These are phyloP conservation scores for Aquilaria malaccensis DNA, from an alignment of 345 rosid species.

Conservation along the genomic window DNA sequence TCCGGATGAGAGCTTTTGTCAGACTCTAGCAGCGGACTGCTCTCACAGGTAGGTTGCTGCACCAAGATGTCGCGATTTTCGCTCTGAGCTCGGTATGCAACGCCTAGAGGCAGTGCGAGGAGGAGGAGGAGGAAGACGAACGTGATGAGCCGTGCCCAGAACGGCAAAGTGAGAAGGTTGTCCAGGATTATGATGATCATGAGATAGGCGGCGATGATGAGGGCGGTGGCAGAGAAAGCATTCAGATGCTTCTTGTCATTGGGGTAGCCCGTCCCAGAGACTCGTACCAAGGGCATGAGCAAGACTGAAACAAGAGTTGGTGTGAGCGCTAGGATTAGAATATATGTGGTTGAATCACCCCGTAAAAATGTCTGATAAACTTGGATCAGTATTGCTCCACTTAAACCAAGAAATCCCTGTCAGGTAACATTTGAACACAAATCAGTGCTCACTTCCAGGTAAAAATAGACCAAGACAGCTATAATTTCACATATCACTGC, in stretches of 20 bases:
- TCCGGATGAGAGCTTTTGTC: conserved; percentile 13
- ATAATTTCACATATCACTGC: too few species aligned
- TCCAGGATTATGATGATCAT: conserved; percentile 48
- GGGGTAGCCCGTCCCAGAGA: conserved; percentile 31
- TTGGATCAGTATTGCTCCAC: conserved; percentile 79
- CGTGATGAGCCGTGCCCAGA: conserved; percentile 34
- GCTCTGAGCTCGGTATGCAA: conserved; percentile 47
- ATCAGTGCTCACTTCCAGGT: too few species aligned
- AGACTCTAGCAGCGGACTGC: conserved; percentile 11
- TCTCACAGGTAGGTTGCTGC: conserved; percentile 21
- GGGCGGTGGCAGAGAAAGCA: conserved; percentile 58
- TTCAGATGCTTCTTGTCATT: conserved; percentile 68
- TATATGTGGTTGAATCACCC: conserved; percentile 48
- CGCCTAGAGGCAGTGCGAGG: conserved; percentile 47
- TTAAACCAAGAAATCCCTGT: conserved; percentile 93
- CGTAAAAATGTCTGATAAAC: conserved; percentile 50
- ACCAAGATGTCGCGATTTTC: conserved; percentile 25
- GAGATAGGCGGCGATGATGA: conserved; percentile 65
- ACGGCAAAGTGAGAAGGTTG: conserved; percentile 42
- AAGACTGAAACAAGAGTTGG: conserved; percentile 57
- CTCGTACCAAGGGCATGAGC: conserved; percentile 60
- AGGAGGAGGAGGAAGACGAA: conserved; percentile 38
- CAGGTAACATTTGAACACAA: too few species aligned
- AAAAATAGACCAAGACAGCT: too few species aligned
- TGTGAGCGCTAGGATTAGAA: conserved; percentile 58